Evolutionary conservation across 2,329 filamentous ascomycete species (phyloP), one percentile per base, ranked within the genome.

Genomic region (Rachicladosporium sp.): DNA sequence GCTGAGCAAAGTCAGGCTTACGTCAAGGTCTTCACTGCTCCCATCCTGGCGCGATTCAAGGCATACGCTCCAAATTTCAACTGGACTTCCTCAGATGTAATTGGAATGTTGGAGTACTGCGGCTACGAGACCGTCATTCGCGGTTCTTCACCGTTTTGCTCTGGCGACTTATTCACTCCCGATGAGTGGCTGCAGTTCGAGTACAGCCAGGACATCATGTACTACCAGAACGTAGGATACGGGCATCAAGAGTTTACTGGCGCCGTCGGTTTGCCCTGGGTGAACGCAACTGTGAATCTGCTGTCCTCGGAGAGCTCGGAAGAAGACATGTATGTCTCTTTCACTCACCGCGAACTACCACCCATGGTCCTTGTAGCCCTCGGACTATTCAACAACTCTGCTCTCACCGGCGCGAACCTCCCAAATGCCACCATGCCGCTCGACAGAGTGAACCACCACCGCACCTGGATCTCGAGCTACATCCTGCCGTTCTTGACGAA

Each of bases 91-190:
- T 63, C 68, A 36, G 78, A 82, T 48, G 66, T 82, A 10, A 73
- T 77, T 38, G 78, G 70, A 29, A 76, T 82, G 36, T 76, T 77
- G 0, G 81, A 82, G 48, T 65, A 82, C n/a, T 84, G 79, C 48
- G 79, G 76, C 3, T 83, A 80, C 43, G 79, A 84, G 50, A 76
- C 71, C 3, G 78, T 82, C 50, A 80, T 82, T 46, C 74, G 67
- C 0, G 78, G 78, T 1, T 61, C 59, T 2, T 80, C 74, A 4
- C 73, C 76, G 0, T 82, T 74, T 63, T 82, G 79, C 53, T 67
- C 72, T 38, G 62, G 74, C 0, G 62, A 63, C 37, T 64, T 79
- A 10, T 77, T 80, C 49, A 76, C 70, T 3, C 64, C 78, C 29
- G 63, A 73, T 2, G 79, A 83, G 54, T 65, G 80, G 40, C 62